A percentile compares a stretch with the other conserved stretches of the same genome.
Conservation (phyloP, 805 yeast genomes). For the Debaryomyces tyrocola region DNA sequence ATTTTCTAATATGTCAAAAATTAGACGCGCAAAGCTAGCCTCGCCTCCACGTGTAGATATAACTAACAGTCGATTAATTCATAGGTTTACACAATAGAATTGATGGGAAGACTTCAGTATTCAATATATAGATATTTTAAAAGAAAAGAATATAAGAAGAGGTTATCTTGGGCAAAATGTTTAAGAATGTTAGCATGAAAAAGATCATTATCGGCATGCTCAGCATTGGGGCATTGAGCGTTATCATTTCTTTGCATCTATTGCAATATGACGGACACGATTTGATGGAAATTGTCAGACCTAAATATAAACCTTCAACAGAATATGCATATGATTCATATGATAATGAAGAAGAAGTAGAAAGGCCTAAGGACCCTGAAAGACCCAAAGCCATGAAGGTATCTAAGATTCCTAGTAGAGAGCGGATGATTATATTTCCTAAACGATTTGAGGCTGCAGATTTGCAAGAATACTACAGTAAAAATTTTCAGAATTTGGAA, state of each 20-base stretch:
- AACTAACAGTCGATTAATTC: too few species aligned
- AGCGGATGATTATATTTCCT: conserved; percentile 4
- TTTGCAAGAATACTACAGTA: not conserved
- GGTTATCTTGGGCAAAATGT: too few species aligned
- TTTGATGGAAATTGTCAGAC: not conserved
- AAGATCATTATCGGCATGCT: not conserved
- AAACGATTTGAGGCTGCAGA: not conserved
- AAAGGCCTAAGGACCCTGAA: not conserved
- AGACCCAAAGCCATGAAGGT: not conserved
- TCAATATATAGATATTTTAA: too few species aligned
- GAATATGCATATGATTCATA: not conserved
- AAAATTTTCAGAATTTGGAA: not conserved
- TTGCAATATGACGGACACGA: not conserved
- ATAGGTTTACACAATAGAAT: too few species aligned
- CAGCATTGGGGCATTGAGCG: not conserved
- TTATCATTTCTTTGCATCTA: not conserved
- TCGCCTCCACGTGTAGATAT: too few species aligned
- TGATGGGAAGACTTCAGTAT: too few species aligned
- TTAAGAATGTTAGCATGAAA: too few species aligned
- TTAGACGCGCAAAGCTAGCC: too few species aligned
- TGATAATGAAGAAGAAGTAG: not conserved
- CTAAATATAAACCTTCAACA: not conserved
- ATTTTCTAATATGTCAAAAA: too few species aligned
- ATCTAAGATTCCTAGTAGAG: not conserved
- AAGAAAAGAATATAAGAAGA: too few species aligned